These are phyloP conservation scores for Chenopodium formosanum DNA, from an alignment of 148 eudicot species.

Conservation along the genomic window DNA sequence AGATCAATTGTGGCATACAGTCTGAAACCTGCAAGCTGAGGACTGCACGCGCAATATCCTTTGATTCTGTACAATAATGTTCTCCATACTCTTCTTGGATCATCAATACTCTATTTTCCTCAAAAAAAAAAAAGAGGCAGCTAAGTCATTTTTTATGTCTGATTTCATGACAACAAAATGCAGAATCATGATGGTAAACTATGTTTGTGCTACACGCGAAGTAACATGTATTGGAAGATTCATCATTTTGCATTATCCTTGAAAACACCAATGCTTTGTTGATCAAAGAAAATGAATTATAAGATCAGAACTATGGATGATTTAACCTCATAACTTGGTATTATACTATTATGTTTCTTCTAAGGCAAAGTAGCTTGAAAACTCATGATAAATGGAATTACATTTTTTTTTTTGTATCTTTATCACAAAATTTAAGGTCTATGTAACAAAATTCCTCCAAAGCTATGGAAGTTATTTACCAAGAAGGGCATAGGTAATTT, in stretches of 20 bases:
- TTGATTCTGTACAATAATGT: constrained; percentile 41
- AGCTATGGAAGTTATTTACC: too few species aligned
- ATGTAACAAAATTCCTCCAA: too few species aligned
- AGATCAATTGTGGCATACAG: constrained; percentile 73
- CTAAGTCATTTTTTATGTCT: not conserved
- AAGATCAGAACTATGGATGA: too few species aligned
- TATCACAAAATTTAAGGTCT: too few species aligned
- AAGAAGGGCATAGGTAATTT: too few species aligned
- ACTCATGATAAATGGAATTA: too few species aligned
- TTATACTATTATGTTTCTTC: too few species aligned
- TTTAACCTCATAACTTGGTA: too few species aligned
- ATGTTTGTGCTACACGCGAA: not conserved
- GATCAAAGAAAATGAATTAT: not conserved
- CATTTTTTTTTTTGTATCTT: too few species aligned
- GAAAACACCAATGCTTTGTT: not conserved
- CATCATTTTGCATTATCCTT: too few species aligned
- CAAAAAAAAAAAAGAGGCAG: not conserved
- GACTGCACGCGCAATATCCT: constrained; percentile 39
- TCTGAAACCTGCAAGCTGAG: constrained; percentile 45
- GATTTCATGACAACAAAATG: not conserved
- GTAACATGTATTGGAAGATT: too few species aligned
- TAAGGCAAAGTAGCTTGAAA: too few species aligned
- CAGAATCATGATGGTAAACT: not conserved
- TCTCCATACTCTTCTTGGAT: constrained; percentile 36
- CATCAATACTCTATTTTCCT: constrained; percentile 25